phyloP scores from a whole-genome alignment of 805 yeast genomes.

The Saturnispora gosingensis region DNA sequence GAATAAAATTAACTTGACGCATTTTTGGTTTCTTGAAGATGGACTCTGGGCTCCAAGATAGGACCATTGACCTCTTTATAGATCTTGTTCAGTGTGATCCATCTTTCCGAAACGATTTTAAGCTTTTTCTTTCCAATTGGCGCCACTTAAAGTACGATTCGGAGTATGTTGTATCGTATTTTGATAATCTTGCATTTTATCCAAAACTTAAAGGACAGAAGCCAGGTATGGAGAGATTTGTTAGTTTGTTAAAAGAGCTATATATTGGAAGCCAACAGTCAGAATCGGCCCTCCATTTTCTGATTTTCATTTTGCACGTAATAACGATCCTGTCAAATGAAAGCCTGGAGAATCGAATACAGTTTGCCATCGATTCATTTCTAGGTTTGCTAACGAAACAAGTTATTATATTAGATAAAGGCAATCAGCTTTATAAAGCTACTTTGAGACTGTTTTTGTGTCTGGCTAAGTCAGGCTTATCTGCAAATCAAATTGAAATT shows the following conservation, averaged over 20 bases:
- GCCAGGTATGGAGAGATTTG: not conserved
- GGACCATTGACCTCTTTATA: not conserved
- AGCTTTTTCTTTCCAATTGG: constrained; percentile 14
- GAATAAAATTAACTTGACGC: not conserved
- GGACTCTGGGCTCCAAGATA: not conserved
- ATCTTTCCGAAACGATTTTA: not conserved
- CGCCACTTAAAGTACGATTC: constrained; percentile 6
- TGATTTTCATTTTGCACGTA: not conserved
- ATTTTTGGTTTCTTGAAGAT: not conserved
- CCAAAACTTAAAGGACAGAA: constrained; percentile 4
- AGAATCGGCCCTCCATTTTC: not conserved
- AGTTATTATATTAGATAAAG: not conserved
- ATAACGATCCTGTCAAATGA: not conserved
- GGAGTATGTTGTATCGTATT: constrained; percentile 9
- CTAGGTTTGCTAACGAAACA: not conserved
- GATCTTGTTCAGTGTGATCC: not conserved
- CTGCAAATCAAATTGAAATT: not conserved
- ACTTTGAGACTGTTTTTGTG: not conserved
- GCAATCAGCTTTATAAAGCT: not conserved
- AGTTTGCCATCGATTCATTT: not conserved
- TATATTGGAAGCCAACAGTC: not conserved
- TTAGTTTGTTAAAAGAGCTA: not conserved
- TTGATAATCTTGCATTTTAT: constrained; percentile 8
- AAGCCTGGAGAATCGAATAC: not conserved
- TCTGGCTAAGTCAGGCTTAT: not conserved